Percentiles rank a stretch among this genome's conserved stretches.
phyloP scores from a whole-genome alignment of 441 rosid species.

The Gossypium trilobum region DNA sequence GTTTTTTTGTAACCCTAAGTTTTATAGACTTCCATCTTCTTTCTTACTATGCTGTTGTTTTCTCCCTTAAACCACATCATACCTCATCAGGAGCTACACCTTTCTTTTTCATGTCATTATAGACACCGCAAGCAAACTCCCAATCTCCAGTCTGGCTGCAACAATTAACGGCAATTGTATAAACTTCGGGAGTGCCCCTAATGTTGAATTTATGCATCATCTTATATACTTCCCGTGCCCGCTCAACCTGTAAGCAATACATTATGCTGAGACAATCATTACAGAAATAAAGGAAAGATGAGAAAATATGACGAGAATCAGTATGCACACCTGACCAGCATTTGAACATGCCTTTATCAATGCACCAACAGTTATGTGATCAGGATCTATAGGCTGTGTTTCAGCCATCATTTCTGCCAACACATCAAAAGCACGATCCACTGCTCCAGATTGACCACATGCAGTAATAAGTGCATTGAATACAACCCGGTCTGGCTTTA shows the following conservation, averaged over 20 bases:
- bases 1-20: too few species aligned
- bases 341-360: conserved; percentile 75
- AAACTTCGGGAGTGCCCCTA: conserved; percentile 85
- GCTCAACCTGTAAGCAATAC: conserved; percentile 51
- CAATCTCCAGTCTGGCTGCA: conserved; percentile 82
- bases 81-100: conserved; percentile 83
- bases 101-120: conserved; percentile 64
- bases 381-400: conserved; percentile 80
- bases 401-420: conserved; percentile 84
- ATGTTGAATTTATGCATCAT: conserved; percentile 61
- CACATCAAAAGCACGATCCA: conserved; percentile 91
- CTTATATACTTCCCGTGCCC: conserved; percentile 65
- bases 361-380: conserved; percentile 81
- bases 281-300: conserved; percentile 7
- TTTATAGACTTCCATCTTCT: too few species aligned
- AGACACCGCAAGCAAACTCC: conserved; percentile 63
- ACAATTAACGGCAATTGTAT: conserved; percentile 70
- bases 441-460: conserved; percentile 91
- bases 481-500: conserved; percentile 95
- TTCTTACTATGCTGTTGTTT: too few species aligned
- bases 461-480: conserved; percentile 93
- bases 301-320: conserved; percentile 13
- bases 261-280: conserved; percentile 15
- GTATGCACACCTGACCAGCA: conserved; percentile 65
- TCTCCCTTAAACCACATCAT: background rate